Percentiles rank a stretch among this genome's conserved stretches.
These are phyloP conservation scores for Leccinum holopus DNA, from an alignment of 1,284 basidiomycete genomes.

Conservation along the genomic window DNA sequence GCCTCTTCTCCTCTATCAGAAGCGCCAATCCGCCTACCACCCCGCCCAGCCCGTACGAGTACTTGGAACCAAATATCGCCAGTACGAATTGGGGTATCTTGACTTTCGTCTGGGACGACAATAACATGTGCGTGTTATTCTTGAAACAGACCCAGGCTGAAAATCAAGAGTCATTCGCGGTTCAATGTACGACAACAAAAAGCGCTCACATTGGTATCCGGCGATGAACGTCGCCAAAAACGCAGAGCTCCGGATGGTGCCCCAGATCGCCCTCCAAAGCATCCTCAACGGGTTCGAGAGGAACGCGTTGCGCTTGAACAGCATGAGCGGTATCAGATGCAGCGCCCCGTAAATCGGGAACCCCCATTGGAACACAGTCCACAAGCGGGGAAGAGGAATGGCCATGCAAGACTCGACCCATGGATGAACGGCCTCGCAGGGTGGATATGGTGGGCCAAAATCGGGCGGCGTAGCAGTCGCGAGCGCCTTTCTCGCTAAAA, in stretches of 20 bases:
- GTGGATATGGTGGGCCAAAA: slow-evolving; percentile 59
- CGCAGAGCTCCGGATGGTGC: slow-evolving; percentile 82
- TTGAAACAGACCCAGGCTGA: slow-evolving; percentile 76
- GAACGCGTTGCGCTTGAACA: slow-evolving; percentile 71
- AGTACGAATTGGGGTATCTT: slow-evolving; percentile 50
- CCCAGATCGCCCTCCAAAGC: slow-evolving; percentile 63
- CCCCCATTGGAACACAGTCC: slow-evolving; percentile 85
- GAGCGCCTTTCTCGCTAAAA: slow-evolving; percentile 37
- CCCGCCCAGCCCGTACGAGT: slow-evolving; percentile 76
- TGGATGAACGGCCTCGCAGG: slow-evolving; percentile 78
- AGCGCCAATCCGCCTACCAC: slow-evolving; percentile 76
- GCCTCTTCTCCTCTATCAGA: slow-evolving; percentile 82
- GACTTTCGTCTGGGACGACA: slow-evolving; percentile 42
- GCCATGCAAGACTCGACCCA: slow-evolving; percentile 68
- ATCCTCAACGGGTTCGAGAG: slow-evolving; percentile 61
- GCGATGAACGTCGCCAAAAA: slow-evolving; percentile 87
- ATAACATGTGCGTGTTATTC: slow-evolving; percentile 53
- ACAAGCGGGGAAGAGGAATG: slow-evolving; percentile 74
- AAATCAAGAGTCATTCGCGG: slow-evolving; percentile 1
- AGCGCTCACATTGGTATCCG: slow-evolving; percentile 75
- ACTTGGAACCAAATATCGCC: slow-evolving; percentile 62
- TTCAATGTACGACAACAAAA: not conserved
- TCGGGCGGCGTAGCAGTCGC: slow-evolving; percentile 36
- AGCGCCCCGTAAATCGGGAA: slow-evolving; percentile 84
- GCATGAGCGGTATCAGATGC: slow-evolving; percentile 83